A percentile compares a stretch with the other conserved stretches of the same genome.
Conservation (phyloP, 257 asterid genomes). For the Lithospermum erythrorhizon region DNA sequence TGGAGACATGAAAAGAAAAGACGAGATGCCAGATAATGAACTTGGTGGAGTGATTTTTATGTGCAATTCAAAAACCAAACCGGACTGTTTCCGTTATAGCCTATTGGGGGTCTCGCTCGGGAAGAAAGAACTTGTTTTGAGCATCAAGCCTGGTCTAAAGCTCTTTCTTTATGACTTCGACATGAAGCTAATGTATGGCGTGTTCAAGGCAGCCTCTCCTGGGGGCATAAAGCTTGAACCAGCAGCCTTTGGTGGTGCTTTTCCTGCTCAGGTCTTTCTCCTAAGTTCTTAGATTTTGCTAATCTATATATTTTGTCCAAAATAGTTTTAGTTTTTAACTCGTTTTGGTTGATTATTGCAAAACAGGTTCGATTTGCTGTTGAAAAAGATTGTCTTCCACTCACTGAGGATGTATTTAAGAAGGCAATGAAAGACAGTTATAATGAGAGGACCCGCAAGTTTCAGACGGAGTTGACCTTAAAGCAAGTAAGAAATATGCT, state of each 20-base stretch:
- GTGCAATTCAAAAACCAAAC: constrained; percentile 89
- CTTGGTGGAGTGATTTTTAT: constrained; percentile 81
- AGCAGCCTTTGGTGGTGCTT: constrained; percentile 69
- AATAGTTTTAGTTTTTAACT: constrained; percentile 9
- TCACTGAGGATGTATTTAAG: constrained; percentile 69
- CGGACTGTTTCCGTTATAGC: constrained; percentile 69
- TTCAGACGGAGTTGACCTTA: constrained; percentile 56
- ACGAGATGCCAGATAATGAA: constrained; percentile 21
- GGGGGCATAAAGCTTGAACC: constrained; percentile 95
- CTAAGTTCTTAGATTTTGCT: background rate
- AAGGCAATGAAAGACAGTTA: constrained; percentile 70
- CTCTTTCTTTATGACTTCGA: constrained; percentile 85
- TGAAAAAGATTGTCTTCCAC: constrained; percentile 54
- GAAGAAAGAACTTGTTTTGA: constrained; percentile 57
- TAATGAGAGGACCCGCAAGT: constrained; percentile 56
- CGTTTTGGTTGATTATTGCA: constrained; percentile 9
- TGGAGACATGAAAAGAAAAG: constrained; percentile 18
- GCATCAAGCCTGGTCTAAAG: constrained; percentile 63
- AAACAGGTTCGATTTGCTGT: constrained; percentile 60
- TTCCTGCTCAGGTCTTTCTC: constrained; percentile 75
- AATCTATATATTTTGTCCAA: constrained; percentile 1
- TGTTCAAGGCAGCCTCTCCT: constrained; percentile 67
- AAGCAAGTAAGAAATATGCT: constrained; percentile 44
- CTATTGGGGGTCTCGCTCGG: constrained; percentile 69
- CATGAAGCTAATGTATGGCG: constrained; percentile 79